phyloP scores from a whole-genome alignment of 2,329 filamentous ascomycete genomes.

The Aureobasidium leucospermi region DNA sequence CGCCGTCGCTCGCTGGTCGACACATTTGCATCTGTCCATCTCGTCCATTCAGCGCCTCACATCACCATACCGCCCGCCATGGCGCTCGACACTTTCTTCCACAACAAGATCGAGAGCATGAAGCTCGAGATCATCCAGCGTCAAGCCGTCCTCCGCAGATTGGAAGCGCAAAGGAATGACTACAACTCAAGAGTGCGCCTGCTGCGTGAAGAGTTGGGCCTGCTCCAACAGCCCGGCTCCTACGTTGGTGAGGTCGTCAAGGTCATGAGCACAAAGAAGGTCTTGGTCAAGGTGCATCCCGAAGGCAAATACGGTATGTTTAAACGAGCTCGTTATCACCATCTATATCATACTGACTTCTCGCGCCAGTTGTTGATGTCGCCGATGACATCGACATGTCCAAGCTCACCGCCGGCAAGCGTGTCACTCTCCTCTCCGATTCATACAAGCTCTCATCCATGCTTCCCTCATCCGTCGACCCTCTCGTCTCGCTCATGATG shows the following conservation, averaged over 20 bases:
- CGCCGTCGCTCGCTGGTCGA: constrained; percentile 3
- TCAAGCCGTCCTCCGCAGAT: constrained; percentile 84
- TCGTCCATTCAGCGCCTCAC: neutral
- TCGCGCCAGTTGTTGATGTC: constrained; percentile 75
- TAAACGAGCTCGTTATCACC: neutral
- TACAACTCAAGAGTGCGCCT: constrained; percentile 97
- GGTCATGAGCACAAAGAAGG: constrained; percentile 99
- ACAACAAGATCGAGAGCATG: constrained; percentile 99
- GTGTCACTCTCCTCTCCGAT: constrained; percentile 91
- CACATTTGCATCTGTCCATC: neutral
- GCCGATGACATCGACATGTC: constrained; percentile 87
- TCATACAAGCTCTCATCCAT: constrained; percentile 99
- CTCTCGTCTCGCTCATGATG: constrained; percentile 99
- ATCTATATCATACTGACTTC: neutral
- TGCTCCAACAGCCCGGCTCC: constrained; percentile 93
- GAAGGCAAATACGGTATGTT: constrained; percentile 96
- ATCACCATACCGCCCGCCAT: constrained; percentile 50
- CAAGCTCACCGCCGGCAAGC: constrained; percentile 96
- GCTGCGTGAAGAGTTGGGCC: constrained; percentile 86
- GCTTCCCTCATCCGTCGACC: constrained; percentile 94
- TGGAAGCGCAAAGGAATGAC: constrained; percentile 97
- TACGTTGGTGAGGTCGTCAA: constrained; percentile 99
- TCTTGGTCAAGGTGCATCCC: constrained; percentile 96
- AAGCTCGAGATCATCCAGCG: constrained; percentile 99
- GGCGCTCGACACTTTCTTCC: constrained; percentile 98